Conservation (phyloP, 495 filamentous ascomycete genomes). For the Hypoxylon trugodes region DNA sequence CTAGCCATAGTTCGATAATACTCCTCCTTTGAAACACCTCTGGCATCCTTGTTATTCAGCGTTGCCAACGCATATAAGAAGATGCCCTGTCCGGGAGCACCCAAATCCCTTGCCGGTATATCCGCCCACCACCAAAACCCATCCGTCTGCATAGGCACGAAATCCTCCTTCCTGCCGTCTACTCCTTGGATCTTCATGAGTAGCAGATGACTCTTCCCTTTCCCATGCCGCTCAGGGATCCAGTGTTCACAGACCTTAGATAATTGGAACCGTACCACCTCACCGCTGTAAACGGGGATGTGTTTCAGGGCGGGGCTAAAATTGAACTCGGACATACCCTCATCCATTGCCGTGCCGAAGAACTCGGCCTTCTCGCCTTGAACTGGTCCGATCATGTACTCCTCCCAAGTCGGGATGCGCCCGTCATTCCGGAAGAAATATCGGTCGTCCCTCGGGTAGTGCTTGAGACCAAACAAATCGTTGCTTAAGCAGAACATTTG, state of each 20-base stretch:
- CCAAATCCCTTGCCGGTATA: slow-evolving; percentile 69
- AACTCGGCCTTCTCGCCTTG: slow-evolving; percentile 61
- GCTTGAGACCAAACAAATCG: slow-evolving; percentile 78
- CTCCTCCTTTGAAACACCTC: slow-evolving; percentile 73
- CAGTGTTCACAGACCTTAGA: slow-evolving; percentile 80
- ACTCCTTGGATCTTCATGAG: slow-evolving; percentile 69
- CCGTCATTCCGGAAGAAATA: slow-evolving; percentile 72
- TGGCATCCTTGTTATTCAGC: slow-evolving; percentile 68
- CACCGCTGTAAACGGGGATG: slow-evolving; percentile 62
- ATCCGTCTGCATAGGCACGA: slow-evolving; percentile 69
- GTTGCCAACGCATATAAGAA: slow-evolving; percentile 68
- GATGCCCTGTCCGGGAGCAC: slow-evolving; percentile 72
- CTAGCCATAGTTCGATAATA: slow-evolving; percentile 68
- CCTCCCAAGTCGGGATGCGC: slow-evolving; percentile 70
- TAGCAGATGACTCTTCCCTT: slow-evolving; percentile 69
- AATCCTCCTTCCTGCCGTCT: slow-evolving; percentile 73
- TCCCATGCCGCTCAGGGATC: slow-evolving; percentile 70
- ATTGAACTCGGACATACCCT: slow-evolving; percentile 69
- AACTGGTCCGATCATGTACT: slow-evolving; percentile 69
- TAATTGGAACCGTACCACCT: slow-evolving; percentile 76
- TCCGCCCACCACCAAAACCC: slow-evolving; percentile 80
- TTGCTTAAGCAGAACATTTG: slow-evolving; percentile 80
- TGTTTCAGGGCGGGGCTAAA: slow-evolving; percentile 66
- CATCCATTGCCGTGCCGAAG: slow-evolving; percentile 58
- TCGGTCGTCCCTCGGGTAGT: slow-evolving; percentile 75